Percentiles rank a stretch among this genome's conserved stretches.
phyloP scores from a whole-genome alignment of 495 filamentous ascomycete species.

The Talaromyces thailandensis region DNA sequence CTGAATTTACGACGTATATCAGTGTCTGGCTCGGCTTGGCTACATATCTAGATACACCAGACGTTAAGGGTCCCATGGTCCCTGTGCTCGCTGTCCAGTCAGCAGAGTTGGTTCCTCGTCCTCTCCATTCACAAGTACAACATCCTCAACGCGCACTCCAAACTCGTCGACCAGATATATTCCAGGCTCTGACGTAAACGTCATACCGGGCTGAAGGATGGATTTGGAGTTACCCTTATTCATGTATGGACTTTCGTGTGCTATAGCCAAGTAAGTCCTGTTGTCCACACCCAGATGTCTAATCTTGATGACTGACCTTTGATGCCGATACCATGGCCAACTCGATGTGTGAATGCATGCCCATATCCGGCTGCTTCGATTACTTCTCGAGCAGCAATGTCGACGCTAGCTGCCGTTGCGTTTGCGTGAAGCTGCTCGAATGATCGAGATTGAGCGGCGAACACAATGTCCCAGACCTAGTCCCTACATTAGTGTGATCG shows the following conservation, averaged over 20 bases:
- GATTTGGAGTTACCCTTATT: constrained; percentile 41
- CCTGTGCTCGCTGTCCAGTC: constrained; percentile 31
- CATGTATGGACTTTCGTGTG: constrained; percentile 47
- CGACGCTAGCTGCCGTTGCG: constrained; percentile 38
- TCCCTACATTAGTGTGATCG: neutral
- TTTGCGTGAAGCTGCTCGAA: constrained; percentile 30
- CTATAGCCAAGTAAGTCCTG: constrained; percentile 12
- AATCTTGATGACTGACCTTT: constrained; percentile 24
- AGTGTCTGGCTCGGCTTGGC: too few relatives aligned
- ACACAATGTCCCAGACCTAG: constrained; percentile 40
- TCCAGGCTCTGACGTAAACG: constrained; percentile 47
- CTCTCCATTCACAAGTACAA: constrained; percentile 35
- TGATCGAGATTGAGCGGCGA: constrained; percentile 41
- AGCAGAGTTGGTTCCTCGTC: constrained; percentile 35
- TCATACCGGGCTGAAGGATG: constrained; percentile 38
- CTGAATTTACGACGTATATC: too few relatives aligned
- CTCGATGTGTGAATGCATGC: constrained; percentile 43
- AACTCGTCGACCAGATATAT: constrained; percentile 45
- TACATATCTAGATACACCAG: too few relatives aligned
- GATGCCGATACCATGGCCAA: constrained; percentile 50
- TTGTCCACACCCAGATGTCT: neutral
- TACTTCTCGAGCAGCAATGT: constrained; percentile 42
- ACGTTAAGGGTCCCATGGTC: constrained; percentile 42
- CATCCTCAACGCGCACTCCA: constrained; percentile 46
- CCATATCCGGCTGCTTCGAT: constrained; percentile 44